These are phyloP conservation scores for Picea sitchensis DNA, from an alignment of 75 land plant genomes.

Conservation along the genomic window DNA sequence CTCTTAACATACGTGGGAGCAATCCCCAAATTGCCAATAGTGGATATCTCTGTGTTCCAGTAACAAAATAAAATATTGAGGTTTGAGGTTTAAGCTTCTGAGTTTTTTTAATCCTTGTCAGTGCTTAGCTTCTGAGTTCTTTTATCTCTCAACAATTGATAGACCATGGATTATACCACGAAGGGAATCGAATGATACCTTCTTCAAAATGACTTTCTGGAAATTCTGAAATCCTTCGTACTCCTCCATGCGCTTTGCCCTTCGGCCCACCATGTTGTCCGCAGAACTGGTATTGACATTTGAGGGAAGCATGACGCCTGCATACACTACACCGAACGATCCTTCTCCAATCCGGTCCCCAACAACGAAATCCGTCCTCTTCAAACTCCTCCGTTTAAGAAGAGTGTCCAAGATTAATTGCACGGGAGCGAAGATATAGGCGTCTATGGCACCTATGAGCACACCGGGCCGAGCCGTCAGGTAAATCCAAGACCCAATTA, in stretches of 20 bases:
- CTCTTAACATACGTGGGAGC: too few relatives aligned
- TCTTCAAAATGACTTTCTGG: conserved; percentile 85
- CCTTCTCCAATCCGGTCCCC: conserved; percentile 85
- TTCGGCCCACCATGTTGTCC: conserved; percentile 16
- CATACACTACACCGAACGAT: conserved; percentile 87
- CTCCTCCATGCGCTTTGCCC: conserved; percentile 48
- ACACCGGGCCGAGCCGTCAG: conserved; percentile 93
- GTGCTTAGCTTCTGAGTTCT: too few relatives aligned
- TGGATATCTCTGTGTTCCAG: too few relatives aligned
- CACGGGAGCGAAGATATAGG: conserved; percentile 79
- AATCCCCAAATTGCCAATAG: too few relatives aligned
- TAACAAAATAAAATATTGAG: too few relatives aligned
- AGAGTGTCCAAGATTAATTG: conserved; percentile 60
- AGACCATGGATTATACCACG: background rate
- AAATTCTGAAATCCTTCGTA: conserved; percentile 43
- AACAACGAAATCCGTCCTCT: conserved; percentile 69
- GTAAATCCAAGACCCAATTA: conserved; percentile 20
- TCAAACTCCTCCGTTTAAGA: conserved; percentile 62
- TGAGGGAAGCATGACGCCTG: conserved; percentile 76
- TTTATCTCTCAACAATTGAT: background rate
- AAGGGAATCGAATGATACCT: conserved; percentile 31
- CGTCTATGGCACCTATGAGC: conserved; percentile 80
- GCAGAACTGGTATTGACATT: conserved; percentile 22
- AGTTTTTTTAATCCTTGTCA: too few relatives aligned
- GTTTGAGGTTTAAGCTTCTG: too few relatives aligned